phyloP scores from a whole-genome alignment of 169 alveolate species.

The Condylostoma magnum region DNA sequence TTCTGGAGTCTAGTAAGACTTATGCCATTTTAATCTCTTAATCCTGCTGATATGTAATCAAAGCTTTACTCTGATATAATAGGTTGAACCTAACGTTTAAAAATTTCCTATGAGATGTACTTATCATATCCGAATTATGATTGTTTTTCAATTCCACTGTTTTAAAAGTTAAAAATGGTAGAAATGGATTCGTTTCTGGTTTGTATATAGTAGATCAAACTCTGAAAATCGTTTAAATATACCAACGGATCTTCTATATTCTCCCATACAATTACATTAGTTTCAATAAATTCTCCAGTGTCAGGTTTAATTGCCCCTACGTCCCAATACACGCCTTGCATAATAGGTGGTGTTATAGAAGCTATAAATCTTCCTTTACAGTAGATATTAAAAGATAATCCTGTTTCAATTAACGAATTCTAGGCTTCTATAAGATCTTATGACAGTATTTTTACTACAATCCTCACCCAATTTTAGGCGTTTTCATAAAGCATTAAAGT shows the following conservation, averaged over 20 bases:
- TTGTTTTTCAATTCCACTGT: slow-evolving; percentile 9
- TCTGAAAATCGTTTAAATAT: not conserved
- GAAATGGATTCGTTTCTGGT: not conserved
- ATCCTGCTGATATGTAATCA: not conserved
- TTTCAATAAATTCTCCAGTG: slow-evolving; percentile 6
- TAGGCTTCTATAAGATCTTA: not conserved
- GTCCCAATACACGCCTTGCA: slow-evolving; percentile 17
- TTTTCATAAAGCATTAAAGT: not conserved
- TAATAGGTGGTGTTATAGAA: not conserved
- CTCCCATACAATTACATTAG: not conserved
- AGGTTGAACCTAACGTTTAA: not conserved
- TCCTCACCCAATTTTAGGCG: not conserved
- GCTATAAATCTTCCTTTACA: not conserved
- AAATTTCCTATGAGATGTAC: not conserved
- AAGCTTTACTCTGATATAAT: not conserved
- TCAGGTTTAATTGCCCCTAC: not conserved
- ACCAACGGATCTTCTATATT: not conserved
- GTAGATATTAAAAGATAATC: not conserved
- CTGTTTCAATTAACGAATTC: not conserved
- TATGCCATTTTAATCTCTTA: not conserved
- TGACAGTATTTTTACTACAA: not conserved
- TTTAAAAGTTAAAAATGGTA: not conserved
- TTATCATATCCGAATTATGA: not conserved
- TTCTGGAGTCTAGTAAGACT: not conserved
- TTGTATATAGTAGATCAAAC: not conserved